These are phyloP conservation scores for Candida glucosophila DNA, from an alignment of 1,139 yeast genomes.

Conservation along the genomic window DNA sequence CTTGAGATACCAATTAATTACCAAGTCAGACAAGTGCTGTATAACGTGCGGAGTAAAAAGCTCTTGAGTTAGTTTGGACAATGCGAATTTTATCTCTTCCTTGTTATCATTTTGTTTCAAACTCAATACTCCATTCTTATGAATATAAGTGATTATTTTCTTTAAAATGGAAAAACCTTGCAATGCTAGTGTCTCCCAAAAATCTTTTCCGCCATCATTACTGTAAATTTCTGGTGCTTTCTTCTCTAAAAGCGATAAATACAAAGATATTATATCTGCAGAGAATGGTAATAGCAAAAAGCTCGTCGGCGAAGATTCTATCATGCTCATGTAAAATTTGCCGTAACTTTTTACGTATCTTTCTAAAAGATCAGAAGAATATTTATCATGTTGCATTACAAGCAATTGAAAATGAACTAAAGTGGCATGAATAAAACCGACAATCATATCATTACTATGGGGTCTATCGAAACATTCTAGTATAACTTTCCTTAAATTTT, in stretches of 20 bases:
- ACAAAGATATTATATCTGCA: slow-evolving; percentile 47
- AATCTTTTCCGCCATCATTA: slow-evolving; percentile 42
- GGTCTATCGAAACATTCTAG: slow-evolving; percentile 73
- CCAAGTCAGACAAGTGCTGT: slow-evolving; percentile 50
- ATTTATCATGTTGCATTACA: slow-evolving; percentile 45
- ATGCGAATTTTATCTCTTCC: slow-evolving; percentile 52
- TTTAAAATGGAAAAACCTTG: slow-evolving; percentile 65
- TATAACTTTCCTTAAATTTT: slow-evolving; percentile 62
- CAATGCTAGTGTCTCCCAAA: slow-evolving; percentile 73
- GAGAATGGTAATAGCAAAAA: slow-evolving; percentile 65
- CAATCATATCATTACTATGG: slow-evolving; percentile 48
- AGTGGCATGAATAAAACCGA: slow-evolving; percentile 50
- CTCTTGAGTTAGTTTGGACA: slow-evolving; percentile 39
- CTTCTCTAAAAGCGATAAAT: slow-evolving; percentile 50
- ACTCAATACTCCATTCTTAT: slow-evolving; percentile 60
- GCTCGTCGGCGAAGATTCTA: slow-evolving; percentile 55
- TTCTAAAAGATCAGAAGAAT: slow-evolving; percentile 51
- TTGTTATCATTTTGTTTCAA: slow-evolving; percentile 56
- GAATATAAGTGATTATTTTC: slow-evolving; percentile 50
- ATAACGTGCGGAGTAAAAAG: slow-evolving; percentile 53
- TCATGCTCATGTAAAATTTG: slow-evolving; percentile 57
- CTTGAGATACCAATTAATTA: slow-evolving; percentile 66
- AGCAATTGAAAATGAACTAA: slow-evolving; percentile 55
- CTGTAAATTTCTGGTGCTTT: slow-evolving; percentile 56
- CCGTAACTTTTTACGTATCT: slow-evolving; percentile 69